phyloP scores from a whole-genome alignment of 805 yeast species.

The Candida khao-thaluensis region DNA sequence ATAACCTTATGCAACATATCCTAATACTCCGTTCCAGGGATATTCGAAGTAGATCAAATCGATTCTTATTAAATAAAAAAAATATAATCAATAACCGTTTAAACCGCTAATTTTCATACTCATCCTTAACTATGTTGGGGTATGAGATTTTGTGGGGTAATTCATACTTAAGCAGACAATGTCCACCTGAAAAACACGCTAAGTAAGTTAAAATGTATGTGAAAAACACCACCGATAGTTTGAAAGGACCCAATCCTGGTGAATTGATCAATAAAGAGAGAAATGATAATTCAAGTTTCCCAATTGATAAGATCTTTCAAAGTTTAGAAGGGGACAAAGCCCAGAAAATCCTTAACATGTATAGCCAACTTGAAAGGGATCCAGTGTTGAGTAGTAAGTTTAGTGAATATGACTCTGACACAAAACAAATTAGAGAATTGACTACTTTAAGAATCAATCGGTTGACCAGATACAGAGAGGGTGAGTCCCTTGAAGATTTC shows the following conservation, averaged over 20 bases:
- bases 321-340: constrained; percentile 40
- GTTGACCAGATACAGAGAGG: constrained; percentile 36
- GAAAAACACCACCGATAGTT: neutral
- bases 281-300: constrained; percentile 19
- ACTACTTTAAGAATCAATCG: constrained; percentile 35
- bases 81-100: constrained; percentile 2
- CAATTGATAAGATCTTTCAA: constrained; percentile 32
- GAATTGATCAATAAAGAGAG: constrained; percentile 29
- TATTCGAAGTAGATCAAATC: no score
- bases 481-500: constrained; percentile 30
- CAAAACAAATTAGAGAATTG: constrained; percentile 30
- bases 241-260: constrained; percentile 25
- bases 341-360: constrained; percentile 25
- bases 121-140: neutral
- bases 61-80: no score
- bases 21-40: no score
- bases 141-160: constrained; percentile 7
- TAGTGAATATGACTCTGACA: constrained; percentile 33
- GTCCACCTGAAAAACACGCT: neutral
- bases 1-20: no score
- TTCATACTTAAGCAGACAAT: neutral
- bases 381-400: constrained; percentile 31
- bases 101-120: constrained; percentile 3
- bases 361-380: constrained; percentile 38
- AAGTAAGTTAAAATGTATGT: neutral